Base-by-base conservation (phyloP, 2,329 filamentous ascomycete genomes). In the Paecilomyces dactylethromorphus region DNA sequence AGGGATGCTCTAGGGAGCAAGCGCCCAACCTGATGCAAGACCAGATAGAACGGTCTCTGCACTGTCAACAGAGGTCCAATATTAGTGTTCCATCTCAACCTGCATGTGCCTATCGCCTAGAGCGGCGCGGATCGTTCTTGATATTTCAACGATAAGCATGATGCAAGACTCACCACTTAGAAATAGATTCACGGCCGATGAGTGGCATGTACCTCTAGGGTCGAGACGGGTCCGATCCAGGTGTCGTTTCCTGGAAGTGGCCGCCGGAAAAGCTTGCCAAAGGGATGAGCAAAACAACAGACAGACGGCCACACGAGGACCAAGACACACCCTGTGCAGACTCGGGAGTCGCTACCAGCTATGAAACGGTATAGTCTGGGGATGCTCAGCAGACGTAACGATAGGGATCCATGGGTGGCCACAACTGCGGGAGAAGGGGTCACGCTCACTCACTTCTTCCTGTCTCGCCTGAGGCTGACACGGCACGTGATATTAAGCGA, bases 271-370 rank as follows among this genome's bases (percentile, higher is more conserved):
- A 52, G 50, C 21, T 52, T 29, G 50, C 50, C 50, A 52, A 52
- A 52, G 50, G 50, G 50, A 29, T 24, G 50, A 18, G 45, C n/a
- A n/a, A 15, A 52, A 29, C 50, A 29, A 24, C 21, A 52, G 50
- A 52, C 50, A 21, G 50, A 8, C 50, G 50, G 50, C 50, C 50
- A 52, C 50, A 29, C 50, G 50, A 52, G 22, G 50, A 52, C 50
- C 50, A 26, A 26, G 57, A 59, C 60, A 60, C 60, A 59, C 53
- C 60, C 35, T 59, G 56, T 26, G 51, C 59, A 56, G 55, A 53
- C 60, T 57, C 45, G 8, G 51, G 26, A 33, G 33, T 51, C 32
- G 35, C 35, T 45, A 39, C 39, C 53, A 52, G 56, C 31, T n/a
- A 24, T 45, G 29, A 22, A 49, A 13, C 29, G 54, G 52, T 39